Conservation (phyloP, 495 filamentous ascomycete species). For the Tuber umbilicatum region DNA sequence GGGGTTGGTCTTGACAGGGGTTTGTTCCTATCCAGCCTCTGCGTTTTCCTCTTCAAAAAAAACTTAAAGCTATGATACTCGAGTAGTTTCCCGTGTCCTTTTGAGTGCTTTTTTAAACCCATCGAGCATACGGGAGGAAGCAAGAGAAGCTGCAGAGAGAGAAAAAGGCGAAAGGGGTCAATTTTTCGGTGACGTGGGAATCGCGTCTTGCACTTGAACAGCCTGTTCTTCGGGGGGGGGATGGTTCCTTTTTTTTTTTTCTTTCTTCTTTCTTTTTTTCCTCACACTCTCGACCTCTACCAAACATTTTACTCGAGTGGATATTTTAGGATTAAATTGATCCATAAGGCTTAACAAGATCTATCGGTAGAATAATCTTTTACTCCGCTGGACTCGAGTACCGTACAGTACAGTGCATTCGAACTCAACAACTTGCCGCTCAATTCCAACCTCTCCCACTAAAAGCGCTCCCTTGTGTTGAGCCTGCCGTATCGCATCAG, state of each 20-base stretch:
- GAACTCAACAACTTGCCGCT: background rate
- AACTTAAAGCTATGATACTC: too few species aligned
- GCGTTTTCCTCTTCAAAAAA: constrained; percentile 23
- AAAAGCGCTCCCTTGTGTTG: background rate
- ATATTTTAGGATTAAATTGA: background rate
- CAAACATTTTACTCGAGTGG: background rate
- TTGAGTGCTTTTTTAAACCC: constrained; percentile 4
- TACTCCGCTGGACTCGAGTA: background rate
- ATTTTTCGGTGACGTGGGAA: constrained; percentile 33
- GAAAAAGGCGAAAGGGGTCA: constrained; percentile 16
- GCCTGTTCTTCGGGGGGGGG: background rate
- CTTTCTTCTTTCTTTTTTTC: background rate
- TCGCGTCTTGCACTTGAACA: constrained; percentile 18
- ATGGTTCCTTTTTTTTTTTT: background rate
- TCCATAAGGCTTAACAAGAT: background rate
- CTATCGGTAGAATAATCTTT: background rate
- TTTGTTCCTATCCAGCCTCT: constrained; percentile 24
- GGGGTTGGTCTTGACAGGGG: constrained; percentile 23
- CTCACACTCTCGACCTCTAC: background rate
- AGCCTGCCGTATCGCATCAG: background rate
- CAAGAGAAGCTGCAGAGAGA: constrained; percentile 19
- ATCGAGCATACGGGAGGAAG: constrained; percentile 12
- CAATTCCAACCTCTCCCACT: background rate
- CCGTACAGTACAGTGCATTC: background rate
- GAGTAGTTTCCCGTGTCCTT: constrained; percentile 8